Conservation (phyloP, 73 alveolate species). For the Paramecium bursaria region DNA sequence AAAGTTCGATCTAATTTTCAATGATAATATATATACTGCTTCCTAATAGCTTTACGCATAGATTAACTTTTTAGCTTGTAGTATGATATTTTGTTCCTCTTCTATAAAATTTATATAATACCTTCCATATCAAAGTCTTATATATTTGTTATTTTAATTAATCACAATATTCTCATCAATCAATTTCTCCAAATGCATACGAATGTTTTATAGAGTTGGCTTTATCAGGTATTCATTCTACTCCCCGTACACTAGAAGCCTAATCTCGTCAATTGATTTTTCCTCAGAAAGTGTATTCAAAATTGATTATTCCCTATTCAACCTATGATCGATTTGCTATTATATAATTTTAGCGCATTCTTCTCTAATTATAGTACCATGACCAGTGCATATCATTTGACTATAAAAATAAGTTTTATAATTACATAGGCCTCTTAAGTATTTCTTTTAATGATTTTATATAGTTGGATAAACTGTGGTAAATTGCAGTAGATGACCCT, state of each 20-base stretch:
- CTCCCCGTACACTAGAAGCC: background rate
- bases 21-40: background rate
- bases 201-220: background rate
- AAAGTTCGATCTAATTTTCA: background rate
- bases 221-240: background rate
- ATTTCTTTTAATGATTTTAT: too few relatives aligned
- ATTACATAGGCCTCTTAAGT: too few relatives aligned
- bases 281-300: background rate
- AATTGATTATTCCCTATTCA: conserved; percentile 7
- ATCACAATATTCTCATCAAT: background rate
- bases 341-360: background rate
- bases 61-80: background rate
- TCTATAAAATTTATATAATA: too few relatives aligned
- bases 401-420: background rate
- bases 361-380: conserved; percentile 2
- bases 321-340: conserved; percentile 9
- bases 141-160: background rate
- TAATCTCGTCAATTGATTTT: background rate
- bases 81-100: too few relatives aligned
- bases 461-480: too few relatives aligned
- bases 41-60: background rate
- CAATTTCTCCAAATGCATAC: background rate
- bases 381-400: background rate
- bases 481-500: conserved; percentile 62
- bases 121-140: background rate